A percentile compares a stretch with the other conserved stretches of the same genome.
Conservation (phyloP, 768 basidiomycete species). For the Pulveroboletus sp. region DNA sequence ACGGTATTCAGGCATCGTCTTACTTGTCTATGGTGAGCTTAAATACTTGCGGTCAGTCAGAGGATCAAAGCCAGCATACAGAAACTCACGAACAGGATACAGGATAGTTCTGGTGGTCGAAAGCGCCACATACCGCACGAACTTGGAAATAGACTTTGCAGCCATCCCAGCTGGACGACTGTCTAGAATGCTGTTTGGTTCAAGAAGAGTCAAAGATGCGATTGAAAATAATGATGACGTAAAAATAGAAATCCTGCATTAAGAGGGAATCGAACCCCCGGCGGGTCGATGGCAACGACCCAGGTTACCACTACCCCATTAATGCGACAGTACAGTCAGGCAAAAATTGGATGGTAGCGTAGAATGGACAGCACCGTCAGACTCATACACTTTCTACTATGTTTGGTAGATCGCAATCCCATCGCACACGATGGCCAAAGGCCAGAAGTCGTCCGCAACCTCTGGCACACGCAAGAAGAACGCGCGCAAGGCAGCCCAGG, state of each 20-base stretch:
- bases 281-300: constrained; percentile 78
- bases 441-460: constrained; percentile 73
- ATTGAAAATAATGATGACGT: too few relatives aligned
- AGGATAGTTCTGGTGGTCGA: not conserved
- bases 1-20: constrained; percentile 8
- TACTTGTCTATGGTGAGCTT: not conserved
- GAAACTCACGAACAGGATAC: constrained; percentile 14
- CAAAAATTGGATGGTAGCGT: too few relatives aligned
- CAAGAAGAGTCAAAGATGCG: too few relatives aligned
- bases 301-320: constrained; percentile 68
- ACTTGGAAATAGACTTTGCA: not conserved
- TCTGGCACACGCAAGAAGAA: constrained; percentile 93
- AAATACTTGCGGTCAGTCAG: not conserved
- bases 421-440: constrained; percentile 38
- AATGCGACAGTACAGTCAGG: too few relatives aligned
- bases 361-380: too few relatives aligned
- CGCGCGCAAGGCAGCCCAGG: constrained; percentile 64
- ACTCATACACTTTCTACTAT: too few relatives aligned
- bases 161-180: too few relatives aligned
- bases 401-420: not conserved
- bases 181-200: too few relatives aligned
- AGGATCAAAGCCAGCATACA: not conserved
- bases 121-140: not conserved
- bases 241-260: constrained; percentile 48
- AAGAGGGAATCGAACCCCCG: constrained; percentile 88